Conservation (phyloP, 2,329 filamentous ascomycete genomes). For the Aspergillus felis region DNA sequence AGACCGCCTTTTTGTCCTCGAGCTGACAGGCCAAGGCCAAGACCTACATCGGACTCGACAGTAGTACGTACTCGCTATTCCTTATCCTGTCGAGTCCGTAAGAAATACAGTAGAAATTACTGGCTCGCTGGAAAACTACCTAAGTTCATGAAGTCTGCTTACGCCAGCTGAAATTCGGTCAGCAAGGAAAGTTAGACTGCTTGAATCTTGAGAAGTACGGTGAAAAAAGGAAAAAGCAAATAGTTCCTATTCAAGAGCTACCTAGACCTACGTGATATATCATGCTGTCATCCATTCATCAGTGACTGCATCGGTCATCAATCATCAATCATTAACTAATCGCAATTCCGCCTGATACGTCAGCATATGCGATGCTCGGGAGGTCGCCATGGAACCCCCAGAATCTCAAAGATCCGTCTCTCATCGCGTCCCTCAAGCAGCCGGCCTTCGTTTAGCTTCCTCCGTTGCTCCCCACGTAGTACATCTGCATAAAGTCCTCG, state of each 20-base stretch:
- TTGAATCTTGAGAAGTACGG: background rate
- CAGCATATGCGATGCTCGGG: slow-evolving; percentile 73
- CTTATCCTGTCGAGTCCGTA: background rate
- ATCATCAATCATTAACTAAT: background rate
- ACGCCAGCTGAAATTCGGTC: background rate
- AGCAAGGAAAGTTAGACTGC: background rate
- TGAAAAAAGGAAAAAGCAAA: background rate
- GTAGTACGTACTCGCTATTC: background rate
- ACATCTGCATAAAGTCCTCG: slow-evolving; percentile 71
- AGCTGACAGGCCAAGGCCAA: background rate
- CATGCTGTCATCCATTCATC: background rate
- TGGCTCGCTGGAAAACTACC: background rate
- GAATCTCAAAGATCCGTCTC: slow-evolving; percentile 71
- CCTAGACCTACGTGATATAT: background rate
- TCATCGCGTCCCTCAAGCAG: slow-evolving; percentile 73
- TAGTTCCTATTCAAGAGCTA: background rate
- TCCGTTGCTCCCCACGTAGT: slow-evolving; percentile 54
- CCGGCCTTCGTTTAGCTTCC: slow-evolving; percentile 63
- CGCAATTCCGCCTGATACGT: slow-evolving; percentile 17
- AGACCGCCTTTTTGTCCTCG: background rate
- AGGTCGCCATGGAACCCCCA: slow-evolving; percentile 81
- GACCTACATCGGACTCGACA: background rate
- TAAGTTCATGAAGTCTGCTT: background rate
- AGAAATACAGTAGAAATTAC: background rate
- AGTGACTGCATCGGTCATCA: background rate